Evolutionary conservation across 257 asterid species (phyloP), one percentile per base, ranked within the genome.

Genomic region (Eustoma russellianum): DNA sequence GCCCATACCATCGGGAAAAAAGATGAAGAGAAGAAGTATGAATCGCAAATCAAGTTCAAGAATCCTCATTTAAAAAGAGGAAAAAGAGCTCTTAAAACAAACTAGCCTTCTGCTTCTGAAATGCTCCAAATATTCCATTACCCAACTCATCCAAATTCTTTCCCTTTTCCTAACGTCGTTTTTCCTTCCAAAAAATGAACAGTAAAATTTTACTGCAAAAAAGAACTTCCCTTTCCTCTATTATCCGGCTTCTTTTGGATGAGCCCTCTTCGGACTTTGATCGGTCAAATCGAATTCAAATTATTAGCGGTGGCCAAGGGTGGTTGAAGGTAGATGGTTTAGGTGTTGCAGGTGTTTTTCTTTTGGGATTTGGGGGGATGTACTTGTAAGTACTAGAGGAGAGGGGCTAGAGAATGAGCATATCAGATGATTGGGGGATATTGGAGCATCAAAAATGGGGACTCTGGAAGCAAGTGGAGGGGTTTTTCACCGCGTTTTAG

Each of bases 51-150:
- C 17, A 56, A 69, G 52, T 46, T 69, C 75, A 60, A 71, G 56
- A 63, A 65, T 45, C 86, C 58, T 74, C 93, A 82, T 82, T 60
- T 43, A 51, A n/a, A 47, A 7, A n/a, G 3, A 73, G 9, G 8
- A 38, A 11, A 53, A 55, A 63, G 19, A 16, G 9, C 46, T 57
- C 51, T 40, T 50, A 58, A 55, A 11, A 64, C 57, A 56, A 64
- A 52, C 56, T 19, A 44, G 52, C 48, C 11, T 18, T n/a, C n/a
- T 19, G 11, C 58, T 40, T 34, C 61, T 43, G 9, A 11, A 50
- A 17, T n/a, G 40, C 15, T 48, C 61, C 9, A 66, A 30, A 58
- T 63, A 59, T 73, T 62, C 72, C 78, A 71, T 64, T 66, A 76
- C 55, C 69, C 58, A 56, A 24, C 30, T 73, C 50, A 11, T 51